A percentile compares a stretch with the other conserved stretches of the same genome.
Evolutionary conservation across 225 moss, liverwort and hornwort genomes (phyloP).

Genomic region (Marchantia paleacea): DNA sequence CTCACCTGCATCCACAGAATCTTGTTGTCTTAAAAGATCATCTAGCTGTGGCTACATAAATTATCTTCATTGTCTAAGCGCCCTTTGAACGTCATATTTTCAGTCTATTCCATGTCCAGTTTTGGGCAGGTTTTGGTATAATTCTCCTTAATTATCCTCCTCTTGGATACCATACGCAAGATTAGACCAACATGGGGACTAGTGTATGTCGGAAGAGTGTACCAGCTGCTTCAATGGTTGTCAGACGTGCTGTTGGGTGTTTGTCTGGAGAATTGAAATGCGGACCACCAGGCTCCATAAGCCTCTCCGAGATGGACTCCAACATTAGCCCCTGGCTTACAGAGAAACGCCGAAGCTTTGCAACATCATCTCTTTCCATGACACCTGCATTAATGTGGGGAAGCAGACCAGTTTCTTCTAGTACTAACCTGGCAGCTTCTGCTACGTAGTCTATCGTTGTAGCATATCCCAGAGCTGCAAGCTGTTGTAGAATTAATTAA

Average conservation of each 20-base stretch:
- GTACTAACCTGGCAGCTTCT: slow-evolving; percentile 67
- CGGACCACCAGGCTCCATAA: slow-evolving; percentile 70
- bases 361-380: slow-evolving; percentile 64
- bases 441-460: slow-evolving; percentile 74
- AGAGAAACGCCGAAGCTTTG: slow-evolving; percentile 62
- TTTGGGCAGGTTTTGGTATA: background rate
- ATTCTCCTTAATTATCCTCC: background rate
- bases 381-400: slow-evolving; percentile 93
- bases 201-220: background rate
- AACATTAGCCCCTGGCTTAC: slow-evolving; percentile 93
- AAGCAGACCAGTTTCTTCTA: slow-evolving; percentile 72
- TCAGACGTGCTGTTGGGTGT: slow-evolving; percentile 58
- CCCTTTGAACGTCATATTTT: background rate
- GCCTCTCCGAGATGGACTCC: slow-evolving; percentile 72
- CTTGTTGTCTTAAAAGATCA: background rate
- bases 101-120: too few species aligned
- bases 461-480: slow-evolving; percentile 60
- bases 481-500: slow-evolving; percentile 35
- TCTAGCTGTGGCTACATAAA: background rate
- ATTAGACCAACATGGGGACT: background rate
- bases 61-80: background rate
- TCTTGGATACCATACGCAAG: background rate
- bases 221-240: slow-evolving; percentile 86
- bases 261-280: slow-evolving; percentile 89
- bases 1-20: slow-evolving; percentile 49